These are phyloP conservation scores for Blastocystis sp. DNA, from an alignment of 352 stramenopile species.

Conservation along the genomic window DNA sequence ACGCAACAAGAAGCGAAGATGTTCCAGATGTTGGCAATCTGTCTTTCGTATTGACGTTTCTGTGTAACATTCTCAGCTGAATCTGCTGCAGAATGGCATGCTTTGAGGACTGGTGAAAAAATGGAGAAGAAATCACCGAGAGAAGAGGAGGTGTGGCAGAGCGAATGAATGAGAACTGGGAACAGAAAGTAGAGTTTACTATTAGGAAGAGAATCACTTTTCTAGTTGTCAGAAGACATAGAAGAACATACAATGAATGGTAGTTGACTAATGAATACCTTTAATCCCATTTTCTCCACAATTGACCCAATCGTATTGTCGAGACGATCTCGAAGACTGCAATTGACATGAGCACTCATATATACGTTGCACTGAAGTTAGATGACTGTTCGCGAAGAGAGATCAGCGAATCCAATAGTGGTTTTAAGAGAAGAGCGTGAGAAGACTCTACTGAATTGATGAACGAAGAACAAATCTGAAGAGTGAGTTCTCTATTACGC, in stretches of 20 bases:
- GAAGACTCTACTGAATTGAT: neutral
- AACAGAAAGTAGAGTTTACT: neutral
- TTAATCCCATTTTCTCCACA: neutral
- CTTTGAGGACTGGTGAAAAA: conserved; percentile 12
- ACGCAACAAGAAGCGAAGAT: neutral
- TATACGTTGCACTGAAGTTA: neutral
- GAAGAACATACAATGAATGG: neutral
- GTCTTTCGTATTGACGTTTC: neutral
- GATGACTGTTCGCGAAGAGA: neutral
- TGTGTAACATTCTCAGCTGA: neutral
- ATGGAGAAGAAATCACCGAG: neutral
- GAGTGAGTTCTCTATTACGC: neutral
- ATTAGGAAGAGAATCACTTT: neutral
- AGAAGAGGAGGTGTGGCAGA: neutral
- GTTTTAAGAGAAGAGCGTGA: neutral
- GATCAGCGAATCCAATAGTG: neutral
- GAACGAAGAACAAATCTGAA: neutral
- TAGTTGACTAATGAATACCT: neutral
- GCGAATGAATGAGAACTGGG: neutral
- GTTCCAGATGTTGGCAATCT: neutral
- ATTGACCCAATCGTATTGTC: neutral
- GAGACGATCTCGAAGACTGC: neutral
- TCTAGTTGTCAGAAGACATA: neutral
- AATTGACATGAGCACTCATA: neutral
- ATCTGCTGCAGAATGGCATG: neutral